Conservation (phyloP, 257 asterid genomes). For the Osmanthus fragrans region DNA sequence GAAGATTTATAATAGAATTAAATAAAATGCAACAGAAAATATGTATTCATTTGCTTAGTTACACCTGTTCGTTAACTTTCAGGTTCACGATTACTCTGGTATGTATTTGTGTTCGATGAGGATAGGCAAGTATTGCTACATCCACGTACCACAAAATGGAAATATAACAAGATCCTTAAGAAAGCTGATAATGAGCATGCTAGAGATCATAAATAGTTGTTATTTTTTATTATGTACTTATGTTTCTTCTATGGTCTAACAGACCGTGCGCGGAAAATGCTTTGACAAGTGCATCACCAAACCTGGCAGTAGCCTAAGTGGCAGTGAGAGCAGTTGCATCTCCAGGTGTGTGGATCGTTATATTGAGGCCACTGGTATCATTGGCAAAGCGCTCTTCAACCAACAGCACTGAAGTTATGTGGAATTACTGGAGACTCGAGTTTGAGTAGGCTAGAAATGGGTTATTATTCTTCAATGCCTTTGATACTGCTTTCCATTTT, state of each 20-base stretch:
- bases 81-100: background rate
- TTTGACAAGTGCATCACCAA: constrained; percentile 85
- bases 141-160: background rate
- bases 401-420: constrained; percentile 37
- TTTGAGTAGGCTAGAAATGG: background rate
- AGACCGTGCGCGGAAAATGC: constrained; percentile 89
- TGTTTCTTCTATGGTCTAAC: constrained; percentile 17
- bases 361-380: constrained; percentile 80
- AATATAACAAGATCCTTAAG: background rate
- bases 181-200: background rate
- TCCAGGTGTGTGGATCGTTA: constrained; percentile 92
- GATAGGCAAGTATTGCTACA: background rate
- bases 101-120: too few relatives aligned
- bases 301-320: constrained; percentile 84
- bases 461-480: background rate
- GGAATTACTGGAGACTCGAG: background rate
- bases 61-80: background rate
- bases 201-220: background rate
- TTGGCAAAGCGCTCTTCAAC: constrained; percentile 67
- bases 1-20: too few relatives aligned
- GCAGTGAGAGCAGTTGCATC: constrained; percentile 81
- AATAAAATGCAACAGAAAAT: background rate
- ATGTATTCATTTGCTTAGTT: background rate
- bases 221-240: background rate
- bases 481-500: background rate